Evolutionary conservation across 1,284 basidiomycete species (phyloP), one percentile per base, ranked within the genome.

Genomic region (Testicularia cyperi): DNA sequence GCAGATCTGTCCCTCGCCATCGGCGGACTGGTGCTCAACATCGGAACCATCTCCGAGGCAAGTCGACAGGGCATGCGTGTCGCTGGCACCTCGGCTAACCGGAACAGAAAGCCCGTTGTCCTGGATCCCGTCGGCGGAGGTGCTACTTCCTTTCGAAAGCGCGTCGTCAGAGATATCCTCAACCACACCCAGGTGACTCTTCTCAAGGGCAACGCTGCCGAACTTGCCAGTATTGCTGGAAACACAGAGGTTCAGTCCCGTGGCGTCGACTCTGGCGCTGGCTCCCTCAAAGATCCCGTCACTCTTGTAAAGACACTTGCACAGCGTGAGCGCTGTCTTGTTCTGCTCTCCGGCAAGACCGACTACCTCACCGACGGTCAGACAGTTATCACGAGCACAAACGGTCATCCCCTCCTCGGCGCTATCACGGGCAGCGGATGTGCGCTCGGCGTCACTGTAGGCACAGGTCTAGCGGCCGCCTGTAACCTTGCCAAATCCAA

Each of bases 111-210:
- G 71, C 91, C 92, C 2, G 78, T 96, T 4, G 82, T 97, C 0
- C 90, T 95, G 61, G 92, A 97, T 77, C 92, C 92, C 2, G 94
- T 97, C 5, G 94, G 91, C 4, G 84, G 92, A 0, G 92, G 92
- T 6, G 91, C 92, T 1, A 89, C 88, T 4, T 63, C 77, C 1
- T 90, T 85, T 75, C 82, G 92, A 28, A 83, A 83, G 57, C 78
- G 80, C 14, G 82, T 81, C 0, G 78, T 80, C 5, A 69, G 74
- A 84, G 88, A 86, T 44, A 81, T 96, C 12, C 79, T 96, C n/a
- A 82, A 88, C 56, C 79, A 82, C 34, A 94, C 88, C 83, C 92
- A 96, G 75, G 85, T 88, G 14, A 87, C 87, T 15, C 86, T 95
- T 15, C 91, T 97, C 79, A 97, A 97, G 78, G 94, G 92, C 5